Evolutionary conservation across 768 basidiomycete species (phyloP), one percentile per base, ranked within the genome.

Genomic region (Royoungia palumana): DNA sequence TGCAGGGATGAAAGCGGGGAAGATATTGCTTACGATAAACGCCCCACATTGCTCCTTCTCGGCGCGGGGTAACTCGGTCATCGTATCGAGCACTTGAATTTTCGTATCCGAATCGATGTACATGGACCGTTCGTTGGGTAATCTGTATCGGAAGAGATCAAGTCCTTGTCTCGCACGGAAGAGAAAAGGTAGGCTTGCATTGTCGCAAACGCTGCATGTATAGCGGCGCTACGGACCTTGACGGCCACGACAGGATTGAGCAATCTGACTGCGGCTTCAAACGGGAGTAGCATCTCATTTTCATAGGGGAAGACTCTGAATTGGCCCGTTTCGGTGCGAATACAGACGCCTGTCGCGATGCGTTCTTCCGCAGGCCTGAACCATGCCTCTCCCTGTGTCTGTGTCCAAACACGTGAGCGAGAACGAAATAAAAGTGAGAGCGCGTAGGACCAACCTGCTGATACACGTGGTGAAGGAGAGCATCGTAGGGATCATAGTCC

Each of bases 21-120:
- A 27, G 20, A 42, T 14, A 34, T 25, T 70, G 14, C 86, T 64
- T 60, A 89, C 88, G 51, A 91, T 78, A 66, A 94, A 94, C 16
- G 92, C 92, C 14, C 82, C 92, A 46, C 87, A 91, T 61, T 94
- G 92, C 60, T 94, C 90, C 69, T 92, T 93, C 66, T 94, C 88
- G 4, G 91, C 89, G 38, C 78, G 77, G 10, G 85, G 79, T 22
- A 94, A 72, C 51, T 82, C 78, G 40, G 61, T 56, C 60, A 94
- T 79, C 16, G 77, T 78, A 48, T 90, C 85, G 28, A 94, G 65
- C 36, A 94, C 83, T 67, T 94, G 92, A 44, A 94, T 92, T 19
- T 89, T 85, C 2, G 89, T 93, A 61, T 91, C 83, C 46, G 67
- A 63, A 63, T 90, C 87, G 54, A 94, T 75, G 56, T 82, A 83